Evolutionary conservation across 108 stramenopile species (phyloP).

Genomic region (Cyclostephanos tholiformis): DNA sequence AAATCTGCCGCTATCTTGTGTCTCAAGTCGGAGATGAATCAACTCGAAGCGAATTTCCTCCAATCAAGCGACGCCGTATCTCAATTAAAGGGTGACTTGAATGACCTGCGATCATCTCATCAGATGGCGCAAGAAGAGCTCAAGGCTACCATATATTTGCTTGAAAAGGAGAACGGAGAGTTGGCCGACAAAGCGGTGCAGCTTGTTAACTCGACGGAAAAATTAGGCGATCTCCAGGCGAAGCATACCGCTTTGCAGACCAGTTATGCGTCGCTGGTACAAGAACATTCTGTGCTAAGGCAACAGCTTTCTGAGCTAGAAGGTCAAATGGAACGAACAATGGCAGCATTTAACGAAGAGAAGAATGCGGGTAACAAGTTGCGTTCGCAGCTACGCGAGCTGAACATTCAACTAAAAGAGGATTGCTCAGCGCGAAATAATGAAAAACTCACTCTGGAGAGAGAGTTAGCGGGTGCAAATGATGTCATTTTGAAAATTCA

Average conservation of each 20-base stretch:
- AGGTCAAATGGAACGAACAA: conserved; percentile 18
- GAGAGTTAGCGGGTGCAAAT: conserved; percentile 1
- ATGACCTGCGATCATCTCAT: not conserved
- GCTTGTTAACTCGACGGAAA: not conserved
- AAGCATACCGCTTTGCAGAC: conserved; percentile 8
- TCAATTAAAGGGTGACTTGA: not conserved
- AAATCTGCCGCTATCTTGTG: not conserved
- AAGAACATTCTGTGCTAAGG: conserved; percentile 15
- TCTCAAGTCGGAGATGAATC: conserved; percentile 8
- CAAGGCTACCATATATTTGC: conserved; percentile 12
- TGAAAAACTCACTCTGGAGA: conserved; percentile 2
- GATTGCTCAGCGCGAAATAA: conserved; percentile 14
- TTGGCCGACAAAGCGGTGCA: conserved; percentile 1
- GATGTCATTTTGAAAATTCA: not conserved
- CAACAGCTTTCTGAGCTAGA: conserved; percentile 9
- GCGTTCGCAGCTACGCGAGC: conserved; percentile 13
- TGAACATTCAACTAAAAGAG: conserved; percentile 25
- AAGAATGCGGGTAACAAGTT: conserved; percentile 22
- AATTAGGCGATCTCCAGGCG: conserved; percentile 1
- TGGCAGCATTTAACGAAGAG: conserved; percentile 19
- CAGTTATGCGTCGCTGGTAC: conserved; percentile 3
- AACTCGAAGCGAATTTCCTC: conserved; percentile 1
- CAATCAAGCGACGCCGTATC: not conserved
- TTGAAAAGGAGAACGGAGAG: conserved; percentile 14
- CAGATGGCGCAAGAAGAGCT: conserved; percentile 9